Conservation (phyloP, 345 rosid species). For the Hibiscus syriacus region DNA sequence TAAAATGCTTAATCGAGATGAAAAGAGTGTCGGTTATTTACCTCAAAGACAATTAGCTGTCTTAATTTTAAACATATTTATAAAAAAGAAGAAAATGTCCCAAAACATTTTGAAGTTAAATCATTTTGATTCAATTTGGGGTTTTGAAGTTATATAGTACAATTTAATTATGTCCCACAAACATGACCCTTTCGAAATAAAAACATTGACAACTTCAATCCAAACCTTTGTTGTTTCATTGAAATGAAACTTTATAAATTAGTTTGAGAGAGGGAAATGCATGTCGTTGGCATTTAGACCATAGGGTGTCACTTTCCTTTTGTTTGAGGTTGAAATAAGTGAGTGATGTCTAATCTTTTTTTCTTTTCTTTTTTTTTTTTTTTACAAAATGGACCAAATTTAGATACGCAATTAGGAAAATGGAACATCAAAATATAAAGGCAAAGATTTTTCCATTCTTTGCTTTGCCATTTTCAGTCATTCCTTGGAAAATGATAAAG, state of each 20-base stretch:
- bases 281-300: neutral
- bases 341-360: neutral
- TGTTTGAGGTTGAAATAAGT: neutral
- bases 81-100: neutral
- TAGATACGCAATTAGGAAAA: neutral
- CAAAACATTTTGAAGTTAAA: neutral
- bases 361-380: no score
- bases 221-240: neutral
- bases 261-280: neutral
- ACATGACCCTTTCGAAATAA: neutral
- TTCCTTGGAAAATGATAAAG: neutral
- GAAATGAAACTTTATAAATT: neutral
- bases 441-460: no score
- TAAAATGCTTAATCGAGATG: neutral
- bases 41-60: neutral
- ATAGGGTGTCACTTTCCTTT: neutral
- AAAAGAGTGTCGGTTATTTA: neutral
- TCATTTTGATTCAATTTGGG: neutral
- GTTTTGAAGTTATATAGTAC: neutral
- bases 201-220: neutral
- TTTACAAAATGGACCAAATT: neutral
- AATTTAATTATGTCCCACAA: neutral
- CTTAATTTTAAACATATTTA: neutral
- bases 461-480: neutral
- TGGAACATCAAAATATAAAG: neutral